Evolutionary conservation across 116 monocot species (phyloP), one percentile per base, ranked within the genome.

Genomic region (Zostera marina): DNA sequence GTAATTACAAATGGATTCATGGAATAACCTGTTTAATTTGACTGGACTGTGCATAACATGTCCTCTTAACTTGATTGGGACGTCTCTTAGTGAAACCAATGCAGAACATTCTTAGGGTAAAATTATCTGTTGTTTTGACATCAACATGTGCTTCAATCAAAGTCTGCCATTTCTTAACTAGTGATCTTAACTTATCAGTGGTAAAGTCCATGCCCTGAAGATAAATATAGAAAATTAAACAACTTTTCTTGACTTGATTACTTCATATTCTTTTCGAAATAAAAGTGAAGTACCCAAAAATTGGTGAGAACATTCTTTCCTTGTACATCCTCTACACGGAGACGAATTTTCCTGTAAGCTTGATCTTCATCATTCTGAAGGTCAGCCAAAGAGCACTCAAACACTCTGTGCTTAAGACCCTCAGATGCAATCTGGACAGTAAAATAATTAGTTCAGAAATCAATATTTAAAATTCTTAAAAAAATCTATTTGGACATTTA

Each of bases 41-140:
- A 44, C 91, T 91, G 2, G 73, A 68, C 32, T 91, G 91, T 0
- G 91, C 91, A 52, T 91, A 91, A 25, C 82, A 85, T 8, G 91
- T 90, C 1, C 85, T 73, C 66, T 85, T 90, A 15, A 90, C 90
- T 40, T 84, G 90, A 41, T 90, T 84, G 7, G 78, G 75, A 0
- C 85, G 68, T 72, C 84, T 84, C 52, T 75, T 90, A 2, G 90
- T 90, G 65, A 90, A 90, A 32, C 61, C 90, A 58, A 84, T 84
- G 58, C 90, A 90, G 67, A 90, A 90, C 74, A 90, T 65, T 22
- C 91, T 63, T 15, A 91, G 57, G 5, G 69, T 80, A 58, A 82
- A 91, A 52, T 68, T 91, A 59, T 91, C 85, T 1, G 91, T 91
- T 25, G 91, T 91, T 57, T 91, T 91, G 24, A 91, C 91, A 71